Evolutionary conservation across 176 grass and related monocot genomes (phyloP).

Genomic region (Neostapfia colusana): DNA sequence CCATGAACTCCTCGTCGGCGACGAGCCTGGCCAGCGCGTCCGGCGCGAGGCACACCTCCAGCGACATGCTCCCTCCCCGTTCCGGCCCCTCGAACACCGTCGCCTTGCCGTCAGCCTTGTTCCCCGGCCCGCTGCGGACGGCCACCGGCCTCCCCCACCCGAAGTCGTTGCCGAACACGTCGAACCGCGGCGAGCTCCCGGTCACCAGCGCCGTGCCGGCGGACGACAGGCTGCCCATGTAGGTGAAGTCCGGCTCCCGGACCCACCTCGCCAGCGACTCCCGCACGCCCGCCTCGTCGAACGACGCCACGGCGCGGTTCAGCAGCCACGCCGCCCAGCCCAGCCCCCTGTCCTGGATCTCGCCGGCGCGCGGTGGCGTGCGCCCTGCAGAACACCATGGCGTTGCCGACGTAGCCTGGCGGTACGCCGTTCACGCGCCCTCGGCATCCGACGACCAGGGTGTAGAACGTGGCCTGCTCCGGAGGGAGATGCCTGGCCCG

Average conservation of each 20-base stretch:
- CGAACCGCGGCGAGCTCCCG: slow-evolving; percentile 51
- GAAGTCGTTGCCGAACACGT: slow-evolving; percentile 49
- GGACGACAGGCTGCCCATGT: not conserved
- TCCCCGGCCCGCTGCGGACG: slow-evolving; percentile 36
- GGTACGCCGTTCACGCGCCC: slow-evolving; percentile 30
- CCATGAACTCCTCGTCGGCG: slow-evolving; percentile 31
- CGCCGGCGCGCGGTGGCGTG: slow-evolving; percentile 23
- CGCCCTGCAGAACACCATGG: slow-evolving; percentile 28
- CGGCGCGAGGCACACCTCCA: slow-evolving; percentile 30
- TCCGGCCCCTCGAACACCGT: slow-evolving; percentile 34
- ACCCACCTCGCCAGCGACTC: slow-evolving; percentile 6
- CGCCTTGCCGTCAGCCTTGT: slow-evolving; percentile 46
- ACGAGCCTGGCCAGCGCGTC: slow-evolving; percentile 16
- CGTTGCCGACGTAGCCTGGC: slow-evolving; percentile 41
- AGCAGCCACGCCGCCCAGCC: slow-evolving; percentile 43
- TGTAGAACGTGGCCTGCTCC: slow-evolving; percentile 40
- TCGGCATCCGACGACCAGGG: slow-evolving; percentile 36
- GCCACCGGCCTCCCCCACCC: slow-evolving; percentile 50
- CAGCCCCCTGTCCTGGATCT: slow-evolving; percentile 33
- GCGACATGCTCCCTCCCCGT: slow-evolving; percentile 1
- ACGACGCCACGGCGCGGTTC: slow-evolving; percentile 42
- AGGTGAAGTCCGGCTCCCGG: slow-evolving; percentile 10
- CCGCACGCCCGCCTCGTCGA: slow-evolving; percentile 22
- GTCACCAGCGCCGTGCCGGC: slow-evolving; percentile 18
- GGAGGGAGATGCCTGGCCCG: slow-evolving; percentile 33